Conservation (phyloP, 495 filamentous ascomycete species). For the Beverwykella pulmonaria region DNA sequence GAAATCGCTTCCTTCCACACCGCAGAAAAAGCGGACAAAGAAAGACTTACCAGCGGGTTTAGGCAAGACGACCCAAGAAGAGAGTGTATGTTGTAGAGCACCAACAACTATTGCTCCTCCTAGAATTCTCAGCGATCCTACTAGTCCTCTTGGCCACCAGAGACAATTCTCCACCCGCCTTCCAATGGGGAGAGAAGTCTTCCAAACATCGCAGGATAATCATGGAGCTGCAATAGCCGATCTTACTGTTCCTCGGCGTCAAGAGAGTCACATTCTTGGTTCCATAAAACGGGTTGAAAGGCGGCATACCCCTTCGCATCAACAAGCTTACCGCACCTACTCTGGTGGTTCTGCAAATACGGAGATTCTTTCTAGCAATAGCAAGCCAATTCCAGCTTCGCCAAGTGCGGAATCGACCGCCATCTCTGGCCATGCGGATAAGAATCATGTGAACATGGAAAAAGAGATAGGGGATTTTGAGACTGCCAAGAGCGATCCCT, state of each 20-base stretch:
- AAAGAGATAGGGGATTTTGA: constrained; percentile 11
- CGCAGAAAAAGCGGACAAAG: constrained; percentile 2
- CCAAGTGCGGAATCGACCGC: constrained; percentile 34
- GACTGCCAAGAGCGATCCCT: constrained; percentile 28
- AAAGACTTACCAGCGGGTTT: background rate
- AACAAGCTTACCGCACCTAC: background rate
- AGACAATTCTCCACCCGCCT: background rate
- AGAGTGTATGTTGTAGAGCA: background rate
- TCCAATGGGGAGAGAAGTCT: background rate
- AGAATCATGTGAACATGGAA: constrained; percentile 13
- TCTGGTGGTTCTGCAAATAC: constrained; percentile 5
- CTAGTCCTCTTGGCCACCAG: background rate
- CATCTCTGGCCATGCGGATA: constrained; percentile 30
- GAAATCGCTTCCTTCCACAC: constrained; percentile 5
- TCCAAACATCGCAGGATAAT: background rate
- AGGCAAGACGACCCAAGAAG: background rate
- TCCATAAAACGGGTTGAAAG: background rate
- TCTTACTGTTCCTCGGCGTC: background rate
- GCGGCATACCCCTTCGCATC: constrained; percentile 11
- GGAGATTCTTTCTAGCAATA: constrained; percentile 35
- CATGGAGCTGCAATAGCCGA: background rate
- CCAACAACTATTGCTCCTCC: constrained; percentile 3
- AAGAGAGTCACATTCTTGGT: background rate
- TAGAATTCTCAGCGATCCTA: constrained; percentile 13
- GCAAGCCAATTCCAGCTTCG: constrained; percentile 30